Conservation (phyloP, 1,284 basidiomycete genomes). For the Rhodotorula sp. region DNA sequence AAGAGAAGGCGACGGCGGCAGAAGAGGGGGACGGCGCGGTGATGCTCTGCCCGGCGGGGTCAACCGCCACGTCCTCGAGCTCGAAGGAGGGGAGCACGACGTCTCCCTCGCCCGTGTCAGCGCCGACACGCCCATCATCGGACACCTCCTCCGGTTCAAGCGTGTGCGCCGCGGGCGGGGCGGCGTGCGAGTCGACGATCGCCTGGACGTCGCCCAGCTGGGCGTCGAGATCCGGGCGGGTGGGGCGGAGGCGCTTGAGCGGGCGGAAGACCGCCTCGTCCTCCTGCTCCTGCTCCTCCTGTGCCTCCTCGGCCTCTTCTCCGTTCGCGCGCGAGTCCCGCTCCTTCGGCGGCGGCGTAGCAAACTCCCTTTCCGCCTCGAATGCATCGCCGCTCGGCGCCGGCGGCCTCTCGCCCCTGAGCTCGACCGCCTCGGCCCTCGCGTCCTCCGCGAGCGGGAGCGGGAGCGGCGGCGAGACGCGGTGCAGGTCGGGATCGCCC, state of each 20-base stretch:
- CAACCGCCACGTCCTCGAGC: not conserved
- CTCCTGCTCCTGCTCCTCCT: not conserved
- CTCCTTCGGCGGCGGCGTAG: not conserved
- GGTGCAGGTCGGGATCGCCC: too few relatives aligned
- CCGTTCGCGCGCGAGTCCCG: too few relatives aligned
- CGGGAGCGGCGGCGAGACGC: too few relatives aligned
- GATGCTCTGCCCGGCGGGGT: too few relatives aligned
- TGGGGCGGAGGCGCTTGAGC: not conserved
- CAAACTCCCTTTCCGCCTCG: not conserved
- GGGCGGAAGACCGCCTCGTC: slow-evolving; percentile 1
- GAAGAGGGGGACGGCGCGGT: not conserved
- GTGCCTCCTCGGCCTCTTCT: too few relatives aligned
- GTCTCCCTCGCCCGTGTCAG: not conserved
- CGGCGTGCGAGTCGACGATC: not conserved
- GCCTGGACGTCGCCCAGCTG: slow-evolving; percentile 1
- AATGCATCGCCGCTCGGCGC: too few relatives aligned
- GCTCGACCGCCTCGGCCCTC: not conserved
- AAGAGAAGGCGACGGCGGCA: not conserved
- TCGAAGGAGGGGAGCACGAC: not conserved
- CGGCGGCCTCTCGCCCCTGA: not conserved
- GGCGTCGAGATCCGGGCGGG: not conserved
- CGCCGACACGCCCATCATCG: not conserved
- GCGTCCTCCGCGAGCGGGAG: too few relatives aligned
- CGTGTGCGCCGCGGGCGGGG: not conserved
- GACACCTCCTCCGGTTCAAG: not conserved